These are phyloP conservation scores for Ganoderma lucidum DNA, from an alignment of 1,284 basidiomycete species.

Conservation along the genomic window DNA sequence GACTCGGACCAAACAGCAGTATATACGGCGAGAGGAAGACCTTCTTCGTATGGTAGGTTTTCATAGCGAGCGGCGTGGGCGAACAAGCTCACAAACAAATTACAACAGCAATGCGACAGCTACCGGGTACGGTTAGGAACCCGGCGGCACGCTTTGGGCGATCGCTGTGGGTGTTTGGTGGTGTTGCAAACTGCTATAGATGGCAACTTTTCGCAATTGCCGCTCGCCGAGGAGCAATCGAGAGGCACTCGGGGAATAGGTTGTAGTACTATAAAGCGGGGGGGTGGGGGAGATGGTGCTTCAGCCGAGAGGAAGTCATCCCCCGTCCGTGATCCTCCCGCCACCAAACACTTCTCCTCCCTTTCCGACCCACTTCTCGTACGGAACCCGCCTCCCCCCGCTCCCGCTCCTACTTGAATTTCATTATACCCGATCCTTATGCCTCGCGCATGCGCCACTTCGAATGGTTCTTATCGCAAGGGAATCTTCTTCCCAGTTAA, in stretches of 20 bases:
- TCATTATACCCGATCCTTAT: background rate
- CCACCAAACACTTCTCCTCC: too few species aligned
- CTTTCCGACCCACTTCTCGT: background rate
- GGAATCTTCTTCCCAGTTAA: background rate
- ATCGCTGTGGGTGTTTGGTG: background rate
- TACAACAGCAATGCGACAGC: background rate
- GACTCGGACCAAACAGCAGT: background rate
- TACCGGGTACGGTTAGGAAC: background rate
- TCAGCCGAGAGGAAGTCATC: background rate
- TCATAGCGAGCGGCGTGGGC: background rate
- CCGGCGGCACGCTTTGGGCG: background rate
- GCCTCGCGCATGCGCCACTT: background rate
- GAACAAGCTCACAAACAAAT: background rate
- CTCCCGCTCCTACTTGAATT: background rate
- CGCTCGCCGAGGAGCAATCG: background rate
- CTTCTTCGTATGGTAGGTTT: background rate
- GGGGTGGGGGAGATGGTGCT: background rate
- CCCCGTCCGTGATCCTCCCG: background rate
- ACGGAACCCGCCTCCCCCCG: background rate
- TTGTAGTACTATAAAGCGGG: background rate
- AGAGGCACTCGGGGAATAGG: background rate
- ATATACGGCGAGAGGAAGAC: background rate
- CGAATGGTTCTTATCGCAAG: background rate
- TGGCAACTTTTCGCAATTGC: background rate
- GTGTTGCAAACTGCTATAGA: background rate